Conservation (phyloP, 345 rosid species). For the Boechera retrofracta region DNA sequence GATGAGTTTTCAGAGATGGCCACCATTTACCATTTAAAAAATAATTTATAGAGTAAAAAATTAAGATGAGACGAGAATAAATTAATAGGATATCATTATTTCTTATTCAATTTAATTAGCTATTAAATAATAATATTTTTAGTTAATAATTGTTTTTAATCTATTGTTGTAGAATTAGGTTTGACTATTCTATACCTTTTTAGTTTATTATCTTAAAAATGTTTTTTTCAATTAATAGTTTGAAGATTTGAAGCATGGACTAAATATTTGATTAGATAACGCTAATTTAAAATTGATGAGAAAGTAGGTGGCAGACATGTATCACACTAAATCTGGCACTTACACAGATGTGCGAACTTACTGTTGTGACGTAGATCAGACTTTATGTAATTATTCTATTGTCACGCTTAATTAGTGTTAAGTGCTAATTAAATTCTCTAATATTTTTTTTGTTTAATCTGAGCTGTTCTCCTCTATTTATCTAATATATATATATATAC, state of each 20-base stretch:
- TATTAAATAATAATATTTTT: too few species aligned
- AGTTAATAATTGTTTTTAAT: too few species aligned
- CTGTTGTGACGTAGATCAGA: constrained; percentile 25
- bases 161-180: neutral
- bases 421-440: constrained; percentile 18
- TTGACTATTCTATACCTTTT: neutral
- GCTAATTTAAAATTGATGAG: neutral
- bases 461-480: constrained; percentile 20
- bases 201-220: too few species aligned
- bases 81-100: neutral
- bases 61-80: neutral
- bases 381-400: constrained; percentile 24
- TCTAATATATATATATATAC: neutral
- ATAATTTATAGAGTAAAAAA: too few species aligned
- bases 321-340: constrained; percentile 43
- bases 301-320: constrained; percentile 40
- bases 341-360: constrained; percentile 22
- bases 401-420: constrained; percentile 31
- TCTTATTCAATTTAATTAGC: neutral
- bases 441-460: neutral
- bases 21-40: too few species aligned
- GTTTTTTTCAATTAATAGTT: neutral
- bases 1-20: too few species aligned
- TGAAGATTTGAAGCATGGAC: constrained; percentile 10
- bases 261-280: constrained; percentile 20